Evolutionary conservation across 2,329 filamentous ascomycete species (phyloP), one percentile per base, ranked within the genome.

Genomic region (Paecilomyces formosus): DNA sequence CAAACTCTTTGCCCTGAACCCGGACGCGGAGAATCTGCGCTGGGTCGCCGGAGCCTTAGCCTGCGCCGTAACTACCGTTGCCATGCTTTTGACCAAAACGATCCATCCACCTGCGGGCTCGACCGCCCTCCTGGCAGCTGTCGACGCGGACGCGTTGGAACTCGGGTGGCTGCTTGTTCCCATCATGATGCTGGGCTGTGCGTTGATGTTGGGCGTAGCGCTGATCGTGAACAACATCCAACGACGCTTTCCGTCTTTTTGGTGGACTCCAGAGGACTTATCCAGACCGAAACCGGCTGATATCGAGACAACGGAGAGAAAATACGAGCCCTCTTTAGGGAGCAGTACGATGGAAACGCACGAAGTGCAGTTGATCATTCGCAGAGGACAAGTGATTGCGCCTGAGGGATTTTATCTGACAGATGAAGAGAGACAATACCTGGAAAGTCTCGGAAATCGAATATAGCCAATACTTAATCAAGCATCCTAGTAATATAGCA

Each of bases 31-130:
- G 28, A 70, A 79, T 1, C 74, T 88, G 30, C 81, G 82, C 30
- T 89, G 85, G 81, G 67, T 90, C 0, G 87, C 81, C 1, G 88
- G 85, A 11, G 82, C 87, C 11, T 72, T 91, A 0, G 78, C 86
- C 1, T 89, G 87, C 63, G 87, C 85, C 0, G 69, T 80, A 2
- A 81, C 88, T 0, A 88, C 84, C 0, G 76, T 81, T 1, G 59
- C 84, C 58, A 92, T 91, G 88, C 81, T 80, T 0, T 65, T 90
- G 22, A 91, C 88, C 1, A 87, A 86, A 56, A 90, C 88, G 0
- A 79, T 89, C 0, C 87, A 92, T 63, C 88, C 88, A 0, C 89
- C 88, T 0, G 88, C 87, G 0, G 88, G 89, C 3, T 88, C 88
- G 8, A 92, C 88, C 0, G 88, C 87, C 0, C 73, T 92, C 1